These are phyloP conservation scores for Claviceps sp. DNA, from an alignment of 2,329 filamentous ascomycete genomes.

Conservation along the genomic window DNA sequence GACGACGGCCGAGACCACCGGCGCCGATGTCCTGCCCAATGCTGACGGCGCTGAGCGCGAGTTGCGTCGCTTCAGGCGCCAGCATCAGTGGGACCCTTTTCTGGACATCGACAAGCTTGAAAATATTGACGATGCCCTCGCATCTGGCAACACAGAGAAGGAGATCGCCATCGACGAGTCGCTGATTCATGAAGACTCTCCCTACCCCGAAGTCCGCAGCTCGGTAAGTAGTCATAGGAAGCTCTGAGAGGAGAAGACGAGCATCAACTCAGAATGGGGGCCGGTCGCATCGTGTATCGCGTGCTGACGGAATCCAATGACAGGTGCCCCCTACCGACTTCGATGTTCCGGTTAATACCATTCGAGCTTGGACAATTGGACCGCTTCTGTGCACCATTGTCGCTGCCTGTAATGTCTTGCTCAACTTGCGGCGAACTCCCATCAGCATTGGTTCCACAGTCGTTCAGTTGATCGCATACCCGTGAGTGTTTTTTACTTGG, in stretches of 20 bases:
- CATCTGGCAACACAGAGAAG: slow-evolving; percentile 29
- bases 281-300: no score
- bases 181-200: slow-evolving; percentile 37
- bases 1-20: slow-evolving; percentile 2
- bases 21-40: slow-evolving; percentile 10
- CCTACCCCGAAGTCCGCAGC: slow-evolving; percentile 15
- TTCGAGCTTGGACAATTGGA: slow-evolving; percentile 47
- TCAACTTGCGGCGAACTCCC: slow-evolving; percentile 33
- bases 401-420: slow-evolving; percentile 42
- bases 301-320: no score
- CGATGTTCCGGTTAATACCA: slow-evolving; percentile 39
- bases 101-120: slow-evolving; percentile 37
- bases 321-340: slow-evolving; percentile 25
- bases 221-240: slow-evolving; percentile 7
- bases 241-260: no score
- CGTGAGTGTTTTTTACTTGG: slow-evolving; percentile 11
- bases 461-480: slow-evolving; percentile 41
- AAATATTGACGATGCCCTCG: slow-evolving; percentile 32
- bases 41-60: slow-evolving; percentile 12
- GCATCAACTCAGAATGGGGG: no score
- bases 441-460: slow-evolving; percentile 39
- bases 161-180: slow-evolving; percentile 31
- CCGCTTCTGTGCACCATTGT: slow-evolving; percentile 43
- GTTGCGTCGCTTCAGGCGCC: slow-evolving; percentile 29
- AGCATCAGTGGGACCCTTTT: slow-evolving; percentile 44